Evolutionary conservation across 2,329 filamentous ascomycete genomes (phyloP), one percentile per base, ranked within the genome.

Genomic region (Berkeleyomyces basicola): DNA sequence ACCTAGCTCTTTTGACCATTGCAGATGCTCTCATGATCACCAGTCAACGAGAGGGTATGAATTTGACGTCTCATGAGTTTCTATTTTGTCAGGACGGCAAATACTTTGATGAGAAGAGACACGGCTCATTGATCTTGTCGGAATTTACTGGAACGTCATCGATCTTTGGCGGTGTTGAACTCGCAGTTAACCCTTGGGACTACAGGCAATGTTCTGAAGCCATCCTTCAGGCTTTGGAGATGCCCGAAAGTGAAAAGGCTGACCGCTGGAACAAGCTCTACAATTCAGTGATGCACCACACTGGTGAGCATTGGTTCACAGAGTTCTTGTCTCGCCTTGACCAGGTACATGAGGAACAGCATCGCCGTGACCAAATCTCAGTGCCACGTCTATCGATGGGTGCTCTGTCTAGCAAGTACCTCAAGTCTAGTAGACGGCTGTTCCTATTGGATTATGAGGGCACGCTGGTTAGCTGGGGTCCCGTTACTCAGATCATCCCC

Each of bases 41-140:
- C 1, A 95, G 90, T 70, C 84, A 97, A 68, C 89, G 93, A 61
- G 92, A 97, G 72, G 92, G 92, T 66, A 97, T 97, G 93, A 97
- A 96, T 71, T 75, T 97, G 63, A 96, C 92, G 0, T 91, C 88
- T 4, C 93, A 97, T 71, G 92, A 97, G 71, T 97, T 90, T 70
- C 81, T 96, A 42, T 88, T 89, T 67, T 96, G 91, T 70, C 92
- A 97, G 70, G 92, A 97, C 69, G 91, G 91, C 47, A 82, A 82
- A 67, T 78, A 80, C 60, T 75, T 82, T 66, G 77, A 79, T 2
- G 77, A 84, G 63, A 90, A 90, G 75, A 91, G 89, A 73, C 84
- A 93, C 69, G 90, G 90, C 1, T 91, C 90, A 1, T 78, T 97
- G 51, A 96, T 97, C 67, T 77, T 97, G 61, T 96, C 90, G 66